These are phyloP conservation scores for Ambrosiella beaveri DNA, from an alignment of 2,329 filamentous ascomycete genomes.

Conservation along the genomic window DNA sequence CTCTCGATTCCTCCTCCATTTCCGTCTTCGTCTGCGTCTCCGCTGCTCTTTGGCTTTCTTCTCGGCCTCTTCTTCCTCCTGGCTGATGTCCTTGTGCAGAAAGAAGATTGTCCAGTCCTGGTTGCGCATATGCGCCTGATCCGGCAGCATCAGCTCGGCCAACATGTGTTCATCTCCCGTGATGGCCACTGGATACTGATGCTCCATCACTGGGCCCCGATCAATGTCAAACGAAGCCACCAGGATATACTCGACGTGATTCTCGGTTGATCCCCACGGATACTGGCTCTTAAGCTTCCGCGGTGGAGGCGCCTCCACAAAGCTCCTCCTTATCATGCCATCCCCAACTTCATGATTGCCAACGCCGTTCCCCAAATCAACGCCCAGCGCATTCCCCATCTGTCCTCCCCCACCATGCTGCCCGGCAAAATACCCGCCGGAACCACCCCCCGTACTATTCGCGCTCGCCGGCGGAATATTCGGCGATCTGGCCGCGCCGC, in stretches of 20 bases:
- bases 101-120: constrained; percentile 99
- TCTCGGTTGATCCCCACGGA: constrained; percentile 55
- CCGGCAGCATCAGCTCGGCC: constrained; percentile 93
- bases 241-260: constrained; percentile 97
- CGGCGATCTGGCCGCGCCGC: constrained; percentile 30
- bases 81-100: constrained; percentile 80
- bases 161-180: constrained; percentile 97
- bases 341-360: not conserved
- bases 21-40: constrained; percentile 33
- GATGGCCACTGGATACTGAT: constrained; percentile 88
- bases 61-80: constrained; percentile 65
- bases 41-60: constrained; percentile 36
- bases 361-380: not conserved
- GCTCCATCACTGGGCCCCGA: constrained; percentile 90
- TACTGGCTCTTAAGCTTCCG: constrained; percentile 57
- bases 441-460: constrained; percentile 19
- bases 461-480: constrained; percentile 25
- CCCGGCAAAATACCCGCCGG: not conserved
- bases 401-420: not conserved
- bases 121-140: constrained; percentile 84
- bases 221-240: constrained; percentile 97
- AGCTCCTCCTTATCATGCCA: not conserved
- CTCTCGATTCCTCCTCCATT: constrained; percentile 32
- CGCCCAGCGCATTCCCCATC: too few species aligned
- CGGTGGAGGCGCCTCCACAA: constrained; percentile 28